Evolutionary conservation across 2,329 filamentous ascomycete species (phyloP).

Genomic region (Calonectria crousiana): DNA sequence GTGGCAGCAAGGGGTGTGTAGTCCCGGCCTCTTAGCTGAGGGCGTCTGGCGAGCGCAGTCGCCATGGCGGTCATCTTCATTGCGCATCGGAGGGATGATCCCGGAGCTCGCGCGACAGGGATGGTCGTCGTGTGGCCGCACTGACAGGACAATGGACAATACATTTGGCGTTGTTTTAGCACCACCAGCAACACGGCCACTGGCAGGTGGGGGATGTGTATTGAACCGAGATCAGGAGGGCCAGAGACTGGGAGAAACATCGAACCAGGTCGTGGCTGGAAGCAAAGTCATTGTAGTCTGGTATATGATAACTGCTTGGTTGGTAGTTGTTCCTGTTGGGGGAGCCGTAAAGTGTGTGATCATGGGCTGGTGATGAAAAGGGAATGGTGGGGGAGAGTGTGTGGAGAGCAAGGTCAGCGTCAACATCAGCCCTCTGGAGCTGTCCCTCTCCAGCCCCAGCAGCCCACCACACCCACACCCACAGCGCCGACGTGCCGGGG

Average conservation of each 20-base stretch:
- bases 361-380: not conserved
- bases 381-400: not conserved
- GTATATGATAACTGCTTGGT: not conserved
- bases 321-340: not conserved
- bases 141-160: not conserved
- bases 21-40: not conserved
- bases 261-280: not conserved
- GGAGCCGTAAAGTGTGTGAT: not conserved
- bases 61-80: not conserved
- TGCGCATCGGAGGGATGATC: not conserved
- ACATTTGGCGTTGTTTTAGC: constrained; percentile 3
- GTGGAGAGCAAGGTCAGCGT: not conserved
- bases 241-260: not conserved
- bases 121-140: not conserved
- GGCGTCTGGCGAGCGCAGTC: not conserved
- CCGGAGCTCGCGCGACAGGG: constrained; percentile 11
- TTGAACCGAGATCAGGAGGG: not conserved
- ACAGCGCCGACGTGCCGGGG: not conserved
- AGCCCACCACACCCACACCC: not conserved
- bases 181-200: not conserved
- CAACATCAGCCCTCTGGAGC: not conserved
- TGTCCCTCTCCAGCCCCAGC: constrained; percentile 10
- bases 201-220: not conserved
- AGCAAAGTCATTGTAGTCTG: not conserved
- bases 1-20: not conserved